phyloP scores from a whole-genome alignment of 345 rosid genomes.

The Populus tremula region DNA sequence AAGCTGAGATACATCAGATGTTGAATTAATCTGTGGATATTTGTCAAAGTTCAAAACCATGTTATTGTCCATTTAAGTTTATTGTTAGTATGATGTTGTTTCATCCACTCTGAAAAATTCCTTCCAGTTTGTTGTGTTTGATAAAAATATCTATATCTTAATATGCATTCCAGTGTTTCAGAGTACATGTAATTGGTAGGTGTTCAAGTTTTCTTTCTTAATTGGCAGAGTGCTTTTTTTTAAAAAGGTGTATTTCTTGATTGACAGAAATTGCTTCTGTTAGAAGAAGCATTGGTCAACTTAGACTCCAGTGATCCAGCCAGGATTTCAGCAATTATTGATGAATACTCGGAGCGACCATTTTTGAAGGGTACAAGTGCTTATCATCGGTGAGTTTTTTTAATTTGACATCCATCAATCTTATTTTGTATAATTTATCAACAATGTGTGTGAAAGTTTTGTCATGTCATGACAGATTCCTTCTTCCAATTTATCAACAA shows the following conservation, averaged over 20 bases:
- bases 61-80: background rate
- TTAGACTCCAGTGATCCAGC: constrained; percentile 50
- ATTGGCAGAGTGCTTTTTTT: too few species aligned
- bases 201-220: too few species aligned
- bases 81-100: background rate
- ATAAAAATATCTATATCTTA: background rate
- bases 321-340: constrained; percentile 48
- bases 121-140: background rate
- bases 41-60: background rate
- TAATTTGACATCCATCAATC: background rate
- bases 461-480: background rate
- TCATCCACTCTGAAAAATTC: background rate
- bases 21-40: background rate
- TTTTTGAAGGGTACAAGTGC: constrained; percentile 58
- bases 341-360: constrained; percentile 53
- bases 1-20: too few species aligned
- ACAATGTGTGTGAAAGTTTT: background rate
- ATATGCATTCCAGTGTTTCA: too few species aligned
- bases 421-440: background rate
- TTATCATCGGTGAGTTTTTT: constrained; percentile 48
- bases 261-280: constrained; percentile 52
- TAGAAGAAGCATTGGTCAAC: constrained; percentile 57
- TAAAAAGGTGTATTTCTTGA: background rate
- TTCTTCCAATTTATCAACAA: too few species aligned
- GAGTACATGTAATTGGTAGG: too few species aligned